phyloP scores from a whole-genome alignment of 2,329 filamentous ascomycete species.

The Colletotrichum theobromicola region DNA sequence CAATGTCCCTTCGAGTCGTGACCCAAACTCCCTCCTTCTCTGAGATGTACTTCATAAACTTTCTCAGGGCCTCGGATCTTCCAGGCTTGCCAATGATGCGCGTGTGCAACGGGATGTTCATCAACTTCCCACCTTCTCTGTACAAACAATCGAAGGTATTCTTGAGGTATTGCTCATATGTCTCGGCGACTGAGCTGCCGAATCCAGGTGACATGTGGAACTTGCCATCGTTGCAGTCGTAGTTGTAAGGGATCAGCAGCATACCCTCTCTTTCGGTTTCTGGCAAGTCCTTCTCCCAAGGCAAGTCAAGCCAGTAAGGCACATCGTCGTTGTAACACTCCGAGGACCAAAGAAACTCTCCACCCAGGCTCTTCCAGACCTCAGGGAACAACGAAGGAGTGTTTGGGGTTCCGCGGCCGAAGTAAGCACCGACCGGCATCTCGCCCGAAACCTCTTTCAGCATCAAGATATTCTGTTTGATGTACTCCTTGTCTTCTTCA shows the following conservation, averaged over 20 bases:
- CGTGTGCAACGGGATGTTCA: slow-evolving; percentile 45
- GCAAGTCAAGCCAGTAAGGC: slow-evolving; percentile 31
- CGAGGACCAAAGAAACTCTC: slow-evolving; percentile 31
- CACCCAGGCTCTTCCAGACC: slow-evolving; percentile 31
- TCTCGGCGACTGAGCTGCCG: slow-evolving; percentile 38
- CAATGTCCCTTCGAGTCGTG: slow-evolving; percentile 45
- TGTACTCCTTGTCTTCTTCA: slow-evolving; percentile 42
- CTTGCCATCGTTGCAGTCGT: slow-evolving; percentile 47
- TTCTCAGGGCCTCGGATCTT: slow-evolving; percentile 40
- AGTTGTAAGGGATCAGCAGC: slow-evolving; percentile 41
- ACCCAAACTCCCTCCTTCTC: slow-evolving; percentile 48
- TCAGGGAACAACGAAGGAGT: slow-evolving; percentile 28
- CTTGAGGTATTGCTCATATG: slow-evolving; percentile 45
- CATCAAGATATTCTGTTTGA: slow-evolving; percentile 39
- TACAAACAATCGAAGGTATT: slow-evolving; percentile 45
- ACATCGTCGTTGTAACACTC: slow-evolving; percentile 34
- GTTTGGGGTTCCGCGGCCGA: slow-evolving; percentile 34
- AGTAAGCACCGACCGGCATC: slow-evolving; percentile 39
- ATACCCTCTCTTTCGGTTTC: slow-evolving; percentile 39
- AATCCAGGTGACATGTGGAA: slow-evolving; percentile 49
- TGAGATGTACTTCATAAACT: slow-evolving; percentile 41
- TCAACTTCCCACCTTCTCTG: slow-evolving; percentile 45
- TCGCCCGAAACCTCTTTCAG: slow-evolving; percentile 36
- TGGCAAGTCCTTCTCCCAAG: slow-evolving; percentile 29
- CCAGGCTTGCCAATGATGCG: slow-evolving; percentile 46